phyloP scores from a whole-genome alignment of 2,329 filamentous ascomycete species.

The Aureobasidium sp. region DNA sequence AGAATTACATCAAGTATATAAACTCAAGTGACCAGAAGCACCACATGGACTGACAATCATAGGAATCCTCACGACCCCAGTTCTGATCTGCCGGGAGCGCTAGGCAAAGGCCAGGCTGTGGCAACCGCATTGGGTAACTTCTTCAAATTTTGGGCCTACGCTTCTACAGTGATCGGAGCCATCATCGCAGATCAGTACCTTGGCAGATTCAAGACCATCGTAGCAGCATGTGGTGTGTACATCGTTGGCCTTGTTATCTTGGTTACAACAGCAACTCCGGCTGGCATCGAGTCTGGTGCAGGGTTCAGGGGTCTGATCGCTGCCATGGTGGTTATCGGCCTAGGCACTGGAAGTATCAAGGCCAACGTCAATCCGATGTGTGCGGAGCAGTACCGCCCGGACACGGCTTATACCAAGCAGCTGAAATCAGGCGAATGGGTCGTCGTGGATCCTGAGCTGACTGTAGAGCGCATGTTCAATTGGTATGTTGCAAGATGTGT shows the following conservation, averaged over 20 bases:
- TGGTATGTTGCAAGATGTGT: not conserved
- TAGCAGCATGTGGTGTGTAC: constrained; percentile 31
- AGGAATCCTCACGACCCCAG: not conserved
- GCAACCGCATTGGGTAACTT: constrained; percentile 48
- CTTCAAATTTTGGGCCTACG: constrained; percentile 45
- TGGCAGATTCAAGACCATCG: constrained; percentile 74
- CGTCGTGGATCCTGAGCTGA: constrained; percentile 52
- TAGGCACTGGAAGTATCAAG: constrained; percentile 69
- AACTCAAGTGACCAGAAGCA: not conserved
- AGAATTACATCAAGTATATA: constrained; percentile 52
- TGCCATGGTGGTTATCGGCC: constrained; percentile 42
- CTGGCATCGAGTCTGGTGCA: constrained; percentile 36
- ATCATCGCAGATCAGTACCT: constrained; percentile 48
- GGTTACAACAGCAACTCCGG: constrained; percentile 28
- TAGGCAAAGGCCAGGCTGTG: constrained; percentile 31
- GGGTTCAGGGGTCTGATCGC: constrained; percentile 44
- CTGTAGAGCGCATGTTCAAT: constrained; percentile 44
- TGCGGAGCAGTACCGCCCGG: constrained; percentile 48
- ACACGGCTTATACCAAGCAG: constrained; percentile 41
- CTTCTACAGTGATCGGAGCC: constrained; percentile 28
- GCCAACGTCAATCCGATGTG: constrained; percentile 69
- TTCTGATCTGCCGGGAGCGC: constrained; percentile 3
- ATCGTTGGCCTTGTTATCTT: constrained; percentile 40
- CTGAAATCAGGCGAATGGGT: constrained; percentile 46
- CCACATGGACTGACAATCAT: not conserved